Evolutionary conservation across 148 eudicot genomes (phyloP).

Genomic region (Vaccinium corymbosum): DNA sequence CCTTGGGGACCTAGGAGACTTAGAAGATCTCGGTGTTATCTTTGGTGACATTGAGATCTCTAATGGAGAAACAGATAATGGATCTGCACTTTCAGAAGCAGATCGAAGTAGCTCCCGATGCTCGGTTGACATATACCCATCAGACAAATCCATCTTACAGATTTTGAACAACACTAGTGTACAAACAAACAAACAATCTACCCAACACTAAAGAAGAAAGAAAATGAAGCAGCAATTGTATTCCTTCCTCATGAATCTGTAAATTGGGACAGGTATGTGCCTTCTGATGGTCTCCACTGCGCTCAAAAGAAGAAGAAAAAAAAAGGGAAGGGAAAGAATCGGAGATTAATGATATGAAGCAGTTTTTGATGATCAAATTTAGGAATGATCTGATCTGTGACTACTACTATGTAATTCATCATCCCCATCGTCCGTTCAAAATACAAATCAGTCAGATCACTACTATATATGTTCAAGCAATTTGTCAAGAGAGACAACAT

Average conservation of each 20-base stretch:
- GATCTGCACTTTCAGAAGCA: conserved; percentile 20
- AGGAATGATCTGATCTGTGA: not conserved
- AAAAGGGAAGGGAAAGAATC: not conserved
- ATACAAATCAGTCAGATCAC: not conserved
- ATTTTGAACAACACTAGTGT: not conserved
- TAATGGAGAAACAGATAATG: conserved; percentile 11
- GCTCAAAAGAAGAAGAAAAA: not conserved
- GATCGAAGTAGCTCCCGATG: conserved; percentile 16
- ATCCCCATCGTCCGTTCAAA: not conserved
- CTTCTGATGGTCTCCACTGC: not conserved
- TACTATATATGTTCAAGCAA: not conserved
- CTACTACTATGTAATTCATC: too few species aligned
- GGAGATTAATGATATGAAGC: conserved; percentile 1
- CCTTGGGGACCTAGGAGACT: conserved; percentile 13
- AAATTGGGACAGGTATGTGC: not conserved
- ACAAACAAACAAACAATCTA: not conserved
- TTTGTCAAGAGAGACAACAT: not conserved
- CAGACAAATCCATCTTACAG: conserved; percentile 7
- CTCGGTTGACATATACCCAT: conserved; percentile 19
- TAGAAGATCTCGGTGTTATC: conserved; percentile 6
- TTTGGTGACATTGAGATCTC: conserved; percentile 1
- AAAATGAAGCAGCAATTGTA: not conserved
- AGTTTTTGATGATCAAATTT: not conserved
- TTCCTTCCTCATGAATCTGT: not conserved
- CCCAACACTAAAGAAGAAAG: not conserved